Conservation (phyloP, 805 yeast genomes). For the Metschnikowia colocasiae region DNA sequence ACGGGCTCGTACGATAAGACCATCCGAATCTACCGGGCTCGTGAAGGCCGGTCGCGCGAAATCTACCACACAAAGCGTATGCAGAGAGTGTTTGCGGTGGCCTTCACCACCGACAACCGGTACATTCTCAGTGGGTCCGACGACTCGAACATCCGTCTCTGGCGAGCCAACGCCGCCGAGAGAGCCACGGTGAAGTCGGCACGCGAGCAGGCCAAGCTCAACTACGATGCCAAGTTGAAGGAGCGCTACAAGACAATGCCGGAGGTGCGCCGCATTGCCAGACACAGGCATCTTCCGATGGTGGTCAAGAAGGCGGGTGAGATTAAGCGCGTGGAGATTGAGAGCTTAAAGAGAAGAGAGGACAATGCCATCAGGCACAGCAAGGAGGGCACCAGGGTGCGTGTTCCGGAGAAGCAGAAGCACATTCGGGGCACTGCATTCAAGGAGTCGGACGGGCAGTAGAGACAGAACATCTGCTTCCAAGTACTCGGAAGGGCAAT, state of each 20-base stretch:
- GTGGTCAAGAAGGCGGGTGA: conserved; percentile 87
- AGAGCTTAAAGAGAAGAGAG: conserved; percentile 74
- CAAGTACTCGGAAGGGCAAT: too few species aligned
- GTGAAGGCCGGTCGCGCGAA: conserved; percentile 91
- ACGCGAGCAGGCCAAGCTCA: conserved; percentile 75
- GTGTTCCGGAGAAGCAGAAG: conserved; percentile 72
- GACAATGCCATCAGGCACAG: conserved; percentile 78
- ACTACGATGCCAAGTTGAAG: conserved; percentile 87
- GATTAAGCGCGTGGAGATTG: conserved; percentile 71
- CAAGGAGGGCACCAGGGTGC: conserved; percentile 56
- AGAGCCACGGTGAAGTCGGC: conserved; percentile 78
- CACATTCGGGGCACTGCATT: conserved; percentile 82
- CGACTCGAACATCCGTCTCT: conserved; percentile 90
- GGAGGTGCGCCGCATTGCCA: conserved; percentile 81
- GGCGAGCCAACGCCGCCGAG: conserved; percentile 88
- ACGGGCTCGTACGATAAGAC: conserved; percentile 96
- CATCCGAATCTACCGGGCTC: conserved; percentile 68
- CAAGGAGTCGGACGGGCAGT: conserved; percentile 34
- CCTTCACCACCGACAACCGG: conserved; percentile 83
- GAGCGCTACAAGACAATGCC: conserved; percentile 96
- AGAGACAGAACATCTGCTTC: too few species aligned
- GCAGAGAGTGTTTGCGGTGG: conserved; percentile 88
- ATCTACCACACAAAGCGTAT: conserved; percentile 95
- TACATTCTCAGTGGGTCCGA: conserved; percentile 90
- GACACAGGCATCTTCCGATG: conserved; percentile 89